Conservation (phyloP, 805 yeast species). For the Helenozyma rhizophorensis region DNA sequence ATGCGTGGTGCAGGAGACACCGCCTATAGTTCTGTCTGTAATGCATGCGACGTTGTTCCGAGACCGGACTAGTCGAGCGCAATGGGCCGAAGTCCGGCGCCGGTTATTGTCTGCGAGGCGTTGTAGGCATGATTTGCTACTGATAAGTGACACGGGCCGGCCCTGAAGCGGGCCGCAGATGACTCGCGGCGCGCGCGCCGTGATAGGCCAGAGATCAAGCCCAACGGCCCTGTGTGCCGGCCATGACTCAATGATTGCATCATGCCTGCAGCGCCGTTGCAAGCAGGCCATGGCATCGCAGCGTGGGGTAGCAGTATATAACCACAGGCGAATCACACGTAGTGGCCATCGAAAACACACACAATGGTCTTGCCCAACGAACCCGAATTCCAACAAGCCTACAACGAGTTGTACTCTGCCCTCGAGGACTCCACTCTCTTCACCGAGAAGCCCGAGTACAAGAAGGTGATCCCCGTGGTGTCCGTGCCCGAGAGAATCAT, state of each 20-base stretch:
- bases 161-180: conserved; percentile 11
- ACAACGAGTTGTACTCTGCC: conserved; percentile 85
- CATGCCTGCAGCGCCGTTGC: background rate
- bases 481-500: conserved; percentile 94
- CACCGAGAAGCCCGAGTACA: conserved; percentile 83
- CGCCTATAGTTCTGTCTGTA: no score
- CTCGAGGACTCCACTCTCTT: conserved; percentile 89
- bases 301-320: no score
- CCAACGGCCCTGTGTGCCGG: conserved; percentile 1
- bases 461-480: conserved; percentile 81
- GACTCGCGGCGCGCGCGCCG: conserved; percentile 1
- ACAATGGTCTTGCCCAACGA: conserved; percentile 79
- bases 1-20: background rate
- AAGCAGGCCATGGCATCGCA: no score
- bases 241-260: no score
- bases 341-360: background rate
- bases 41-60: no score
- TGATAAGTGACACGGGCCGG: conserved; percentile 12
- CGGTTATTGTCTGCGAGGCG: no score
- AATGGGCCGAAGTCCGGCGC: background rate
- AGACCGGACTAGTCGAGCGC: no score
- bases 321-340: no score
- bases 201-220: conserved; percentile 15
- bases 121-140: conserved; percentile 9
- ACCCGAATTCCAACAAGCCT: conserved; percentile 99